Evolutionary conservation across 805 yeast species (phyloP), one percentile per base, ranked within the genome.

Genomic region (Starmera pachycereana): DNA sequence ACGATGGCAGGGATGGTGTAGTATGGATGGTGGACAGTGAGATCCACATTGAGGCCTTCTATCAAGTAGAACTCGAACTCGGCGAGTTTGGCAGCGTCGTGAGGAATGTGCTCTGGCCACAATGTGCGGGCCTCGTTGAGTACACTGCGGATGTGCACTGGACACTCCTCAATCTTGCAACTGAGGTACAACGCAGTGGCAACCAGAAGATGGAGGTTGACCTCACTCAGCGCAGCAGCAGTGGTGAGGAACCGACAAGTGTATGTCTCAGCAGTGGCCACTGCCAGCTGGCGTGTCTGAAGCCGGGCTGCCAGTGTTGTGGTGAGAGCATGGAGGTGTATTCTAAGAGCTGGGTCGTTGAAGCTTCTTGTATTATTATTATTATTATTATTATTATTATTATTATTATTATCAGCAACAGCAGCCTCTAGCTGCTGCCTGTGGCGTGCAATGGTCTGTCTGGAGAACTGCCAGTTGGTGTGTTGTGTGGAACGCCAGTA

Each of bases 21-120:
- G 57, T 83, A 83, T 0, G 92, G 92, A 54, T 82, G 92, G 53
- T 82, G 85, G 3, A 82, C 68, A n/a, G 81, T 66, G 44, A 84
- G 52, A 52, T 69, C 81, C 60, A 82, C 69, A 53, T 82, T 76
- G 62, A 92, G 68, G 57, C 89, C 97, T 52, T 88, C 97, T 14
- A 92, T 79, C 35, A 92, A 59, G 55, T 90, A 92, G 57, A 92
- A 92, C 61, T 92, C 98, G 61, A 94, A 85, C 56, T 92, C 97
- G 0, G 97, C 97, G 12, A 92, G 68, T 53, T 85, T 86, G 27
- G 95, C 81, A 13, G 88, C 76, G 57, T 90, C 97, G 43, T 83
- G 87, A 0, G 97, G 95, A 31, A 90, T 81, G 52, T 79, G 86
- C 53, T 89, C 96, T 0, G 97, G 97, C 97, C 97, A 90, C 32